Conservation (phyloP, 345 rosid genomes). For the Capsella bursapastoris region DNA sequence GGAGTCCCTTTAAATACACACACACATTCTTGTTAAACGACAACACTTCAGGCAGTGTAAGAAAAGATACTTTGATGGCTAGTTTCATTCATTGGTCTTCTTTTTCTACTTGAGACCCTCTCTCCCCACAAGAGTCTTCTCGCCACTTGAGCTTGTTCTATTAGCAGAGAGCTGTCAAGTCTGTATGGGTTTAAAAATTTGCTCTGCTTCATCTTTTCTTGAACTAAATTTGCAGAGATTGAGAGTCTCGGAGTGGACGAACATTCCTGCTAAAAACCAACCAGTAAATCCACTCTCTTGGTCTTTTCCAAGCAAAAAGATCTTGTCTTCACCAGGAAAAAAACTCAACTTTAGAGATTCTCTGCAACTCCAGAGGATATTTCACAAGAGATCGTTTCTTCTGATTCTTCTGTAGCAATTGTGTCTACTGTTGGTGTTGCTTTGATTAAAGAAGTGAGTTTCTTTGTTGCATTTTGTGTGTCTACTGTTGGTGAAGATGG, state of each 20-base stretch:
- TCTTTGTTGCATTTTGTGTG: constrained; percentile 60
- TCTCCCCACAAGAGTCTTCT: background rate
- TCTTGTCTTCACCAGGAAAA: constrained; percentile 32
- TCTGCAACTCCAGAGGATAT: constrained; percentile 57
- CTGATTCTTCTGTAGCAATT: constrained; percentile 36
- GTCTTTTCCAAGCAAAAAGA: constrained; percentile 26
- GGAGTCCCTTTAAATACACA: background rate
- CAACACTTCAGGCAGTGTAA: background rate
- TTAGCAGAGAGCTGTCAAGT: background rate
- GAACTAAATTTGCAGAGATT: no score
- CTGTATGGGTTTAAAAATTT: no score
- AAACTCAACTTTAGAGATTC: constrained; percentile 46
- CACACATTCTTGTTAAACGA: background rate
- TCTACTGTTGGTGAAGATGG: constrained; percentile 33
- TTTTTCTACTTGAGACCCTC: background rate
- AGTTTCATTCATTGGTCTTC: background rate
- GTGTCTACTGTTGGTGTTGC: constrained; percentile 44
- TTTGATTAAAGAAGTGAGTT: constrained; percentile 53
- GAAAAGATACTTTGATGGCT: background rate
- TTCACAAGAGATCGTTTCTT: constrained; percentile 48
- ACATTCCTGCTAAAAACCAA: constrained; percentile 36
- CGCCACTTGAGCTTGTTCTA: background rate
- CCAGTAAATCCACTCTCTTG: constrained; percentile 35
- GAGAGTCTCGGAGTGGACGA: background rate
- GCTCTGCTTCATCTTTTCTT: background rate